Conservation (phyloP, 192 early-diverging fungal genomes). For the Chytriomyces confervae region DNA sequence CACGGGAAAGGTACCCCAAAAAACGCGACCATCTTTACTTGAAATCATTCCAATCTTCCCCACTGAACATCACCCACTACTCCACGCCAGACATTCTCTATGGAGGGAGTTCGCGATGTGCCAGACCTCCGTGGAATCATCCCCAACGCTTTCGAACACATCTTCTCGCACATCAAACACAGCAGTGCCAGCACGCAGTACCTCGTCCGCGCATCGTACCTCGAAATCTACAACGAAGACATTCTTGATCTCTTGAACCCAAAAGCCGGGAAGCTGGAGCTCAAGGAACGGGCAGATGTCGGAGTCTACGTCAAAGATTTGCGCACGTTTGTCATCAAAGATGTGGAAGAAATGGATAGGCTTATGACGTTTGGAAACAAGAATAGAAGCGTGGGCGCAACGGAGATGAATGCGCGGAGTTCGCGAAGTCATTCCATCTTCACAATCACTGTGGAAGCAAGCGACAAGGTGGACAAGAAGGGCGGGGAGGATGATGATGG, state of each 20-base stretch:
- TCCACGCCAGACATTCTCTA: conserved; percentile 67
- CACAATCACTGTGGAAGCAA: conserved; percentile 68
- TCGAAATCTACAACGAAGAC: conserved; percentile 95
- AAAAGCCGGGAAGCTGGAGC: conserved; percentile 60
- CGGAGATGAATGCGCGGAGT: conserved; percentile 83
- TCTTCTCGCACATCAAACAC: conserved; percentile 62
- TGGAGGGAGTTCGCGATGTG: conserved; percentile 74
- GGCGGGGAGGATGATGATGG: conserved; percentile 36
- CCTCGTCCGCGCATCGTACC: conserved; percentile 85
- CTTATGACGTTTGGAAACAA: conserved; percentile 70
- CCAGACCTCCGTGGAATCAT: conserved; percentile 70
- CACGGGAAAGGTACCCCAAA: conserved; percentile 60
- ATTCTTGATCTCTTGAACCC: conserved; percentile 86
- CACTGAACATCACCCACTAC: not conserved
- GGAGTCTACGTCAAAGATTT: conserved; percentile 72
- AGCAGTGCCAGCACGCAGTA: conserved; percentile 65
- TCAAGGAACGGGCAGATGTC: conserved; percentile 67
- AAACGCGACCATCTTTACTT: not conserved
- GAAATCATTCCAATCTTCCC: not conserved
- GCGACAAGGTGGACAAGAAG: conserved; percentile 42
- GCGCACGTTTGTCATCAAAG: conserved; percentile 65
- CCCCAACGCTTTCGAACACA: conserved; percentile 71
- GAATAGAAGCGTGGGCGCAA: conserved; percentile 73
- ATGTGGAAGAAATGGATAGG: conserved; percentile 68
- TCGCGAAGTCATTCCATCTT: conserved; percentile 71